phyloP scores from a whole-genome alignment of 352 stramenopile genomes.

The Peronospora belbahrii region DNA sequence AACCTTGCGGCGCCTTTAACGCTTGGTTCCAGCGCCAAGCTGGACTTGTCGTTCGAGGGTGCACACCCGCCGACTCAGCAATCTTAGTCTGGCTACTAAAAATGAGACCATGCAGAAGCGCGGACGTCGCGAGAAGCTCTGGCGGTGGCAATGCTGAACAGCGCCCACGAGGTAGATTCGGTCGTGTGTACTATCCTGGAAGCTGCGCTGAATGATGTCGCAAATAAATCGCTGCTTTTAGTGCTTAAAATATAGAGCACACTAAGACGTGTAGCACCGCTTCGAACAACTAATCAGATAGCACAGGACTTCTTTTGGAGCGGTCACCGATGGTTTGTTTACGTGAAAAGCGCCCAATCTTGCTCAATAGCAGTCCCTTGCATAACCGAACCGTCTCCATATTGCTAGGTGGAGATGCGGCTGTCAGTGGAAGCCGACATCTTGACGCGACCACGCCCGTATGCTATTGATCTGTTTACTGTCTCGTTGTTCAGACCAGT shows the following conservation, averaged over 20 bases:
- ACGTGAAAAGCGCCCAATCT: background rate
- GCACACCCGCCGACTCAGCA: slow-evolving; percentile 9
- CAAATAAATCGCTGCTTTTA: background rate
- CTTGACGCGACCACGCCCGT: slow-evolving; percentile 16
- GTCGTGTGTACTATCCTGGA: background rate
- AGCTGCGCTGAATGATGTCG: background rate
- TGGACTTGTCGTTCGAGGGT: slow-evolving; percentile 22
- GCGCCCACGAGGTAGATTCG: background rate
- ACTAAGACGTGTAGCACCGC: background rate
- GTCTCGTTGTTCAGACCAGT: too few relatives aligned
- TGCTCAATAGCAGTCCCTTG: slow-evolving; percentile 11
- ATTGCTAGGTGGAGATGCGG: slow-evolving; percentile 15
- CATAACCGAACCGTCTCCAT: slow-evolving; percentile 3
- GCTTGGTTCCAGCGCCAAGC: slow-evolving; percentile 8
- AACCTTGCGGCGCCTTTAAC: slow-evolving; percentile 8
- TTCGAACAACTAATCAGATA: slow-evolving; percentile 1
- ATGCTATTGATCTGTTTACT: too few relatives aligned
- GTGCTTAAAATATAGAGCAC: background rate
- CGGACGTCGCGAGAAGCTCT: slow-evolving; percentile 5
- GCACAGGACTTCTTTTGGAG: slow-evolving; percentile 8
- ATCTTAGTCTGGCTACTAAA: slow-evolving; percentile 17
- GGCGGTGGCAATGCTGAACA: slow-evolving; percentile 3
- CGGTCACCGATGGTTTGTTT: slow-evolving; percentile 9
- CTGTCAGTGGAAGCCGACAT: background rate
- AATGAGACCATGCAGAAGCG: slow-evolving; percentile 12